Conservation (phyloP, 2,329 filamentous ascomycete species). For the Colletotrichum abscissum region DNA sequence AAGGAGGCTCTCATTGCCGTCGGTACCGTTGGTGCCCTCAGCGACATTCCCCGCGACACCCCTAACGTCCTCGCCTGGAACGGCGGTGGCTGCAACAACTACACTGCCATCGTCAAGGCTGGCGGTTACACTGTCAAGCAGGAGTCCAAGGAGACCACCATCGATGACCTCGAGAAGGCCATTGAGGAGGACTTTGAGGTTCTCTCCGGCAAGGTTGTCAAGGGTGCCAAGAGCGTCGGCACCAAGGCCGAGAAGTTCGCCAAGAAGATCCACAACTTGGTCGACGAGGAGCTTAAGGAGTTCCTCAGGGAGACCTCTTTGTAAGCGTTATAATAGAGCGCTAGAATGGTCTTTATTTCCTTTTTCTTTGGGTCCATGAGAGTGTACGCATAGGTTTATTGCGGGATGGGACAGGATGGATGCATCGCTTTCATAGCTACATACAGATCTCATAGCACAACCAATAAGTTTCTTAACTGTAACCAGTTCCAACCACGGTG, state of each 20-base stretch:
- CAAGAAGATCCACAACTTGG: conserved; percentile 71
- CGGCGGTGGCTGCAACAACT: conserved; percentile 95
- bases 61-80: conserved; percentile 99
- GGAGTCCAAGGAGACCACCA: conserved; percentile 54
- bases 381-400: conserved; percentile 34
- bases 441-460: conserved; percentile 31
- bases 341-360: conserved; percentile 21
- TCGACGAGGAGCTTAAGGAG: conserved; percentile 70
- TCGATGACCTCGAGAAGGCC: conserved; percentile 71
- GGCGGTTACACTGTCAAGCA: conserved; percentile 75
- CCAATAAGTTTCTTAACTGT: conserved; percentile 19
- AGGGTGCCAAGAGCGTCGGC: conserved; percentile 63
- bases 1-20: conserved; percentile 90
- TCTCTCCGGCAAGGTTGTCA: conserved; percentile 66
- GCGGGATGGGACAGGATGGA: conserved; percentile 32
- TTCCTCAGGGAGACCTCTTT: conserved; percentile 65
- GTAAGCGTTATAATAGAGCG: conserved; percentile 40
- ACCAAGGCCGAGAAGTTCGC: conserved; percentile 71
- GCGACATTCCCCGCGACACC: conserved; percentile 86
- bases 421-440: conserved; percentile 33
- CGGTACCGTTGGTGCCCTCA: conserved; percentile 81
- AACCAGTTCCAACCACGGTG: no score
- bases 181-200: conserved; percentile 72
- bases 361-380: conserved; percentile 40
- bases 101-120: conserved; percentile 80